Percentiles rank a stretch among this genome's conserved stretches.
Evolutionary conservation across 768 basidiomycete genomes (phyloP).

Genomic region (Scleroderma bovista): DNA sequence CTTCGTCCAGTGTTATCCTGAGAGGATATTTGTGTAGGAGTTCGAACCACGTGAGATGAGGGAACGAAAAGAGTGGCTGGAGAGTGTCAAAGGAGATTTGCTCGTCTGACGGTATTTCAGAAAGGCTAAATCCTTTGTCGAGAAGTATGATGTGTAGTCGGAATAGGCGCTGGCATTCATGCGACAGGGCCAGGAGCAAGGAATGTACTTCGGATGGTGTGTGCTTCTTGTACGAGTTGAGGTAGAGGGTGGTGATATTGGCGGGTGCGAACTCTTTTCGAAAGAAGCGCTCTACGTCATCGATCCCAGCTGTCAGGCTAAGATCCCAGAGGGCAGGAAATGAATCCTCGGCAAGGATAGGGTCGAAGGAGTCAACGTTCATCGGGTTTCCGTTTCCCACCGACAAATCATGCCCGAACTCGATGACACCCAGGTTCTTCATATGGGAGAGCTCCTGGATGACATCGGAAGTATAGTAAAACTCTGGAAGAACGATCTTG

Average conservation of each 20-base stretch:
- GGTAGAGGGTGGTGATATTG: conserved; percentile 45
- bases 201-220: conserved; percentile 35
- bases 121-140: conserved; percentile 8
- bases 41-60: conserved; percentile 30
- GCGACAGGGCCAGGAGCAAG: conserved; percentile 40
- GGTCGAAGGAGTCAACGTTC: conserved; percentile 42
- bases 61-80: conserved; percentile 30
- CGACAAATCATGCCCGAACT: conserved; percentile 45
- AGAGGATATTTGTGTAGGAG: conserved; percentile 26
- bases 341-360: conserved; percentile 40
- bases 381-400: conserved; percentile 43
- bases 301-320: conserved; percentile 40
- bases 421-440: conserved; percentile 39
- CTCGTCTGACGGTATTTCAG: conserved; percentile 13
- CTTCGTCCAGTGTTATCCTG: conserved; percentile 34
- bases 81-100: conserved; percentile 33
- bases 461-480: conserved; percentile 41
- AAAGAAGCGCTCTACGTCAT: conserved; percentile 43
- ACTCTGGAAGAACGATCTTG: conserved; percentile 47
- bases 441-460: conserved; percentile 43
- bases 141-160: conserved; percentile 36
- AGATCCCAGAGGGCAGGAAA: conserved; percentile 53
- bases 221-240: conserved; percentile 46
- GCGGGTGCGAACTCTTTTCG: conserved; percentile 38
- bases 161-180: conserved; percentile 44